Base-by-base conservation (phyloP, 139 green algal species). In the Ulvella scutata region DNA sequence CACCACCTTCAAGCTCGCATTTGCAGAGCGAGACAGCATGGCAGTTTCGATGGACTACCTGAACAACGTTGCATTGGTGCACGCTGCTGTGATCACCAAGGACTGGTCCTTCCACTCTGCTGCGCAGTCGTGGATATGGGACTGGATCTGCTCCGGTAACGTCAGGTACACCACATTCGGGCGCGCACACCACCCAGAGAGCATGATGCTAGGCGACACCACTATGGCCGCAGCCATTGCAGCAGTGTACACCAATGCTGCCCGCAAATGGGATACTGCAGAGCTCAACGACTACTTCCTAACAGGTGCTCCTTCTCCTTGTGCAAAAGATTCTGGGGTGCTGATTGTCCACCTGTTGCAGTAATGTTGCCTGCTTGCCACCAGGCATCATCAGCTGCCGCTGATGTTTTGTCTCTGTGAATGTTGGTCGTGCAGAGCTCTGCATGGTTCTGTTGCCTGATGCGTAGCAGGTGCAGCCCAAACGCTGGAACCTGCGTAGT, bases 91-190 rank as follows among this genome's bases (percentile, higher is more conserved):
- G n/a, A 67, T 67, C 51, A 67, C 51, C 0, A 67, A 67, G 20
- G 51, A 67, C 17, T 67, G 51, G 51, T 67, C 51, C 9, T 67
- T 67, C 51, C 51, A 67, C 51, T 67, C 51, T 34, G 51, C 51
- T 26, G 51, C 51, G 51, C 51, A 67, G 51, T 67, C 51, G 51
- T 67, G 51, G 51, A 67, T 67, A n/a, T 67, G 51, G 51, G 51
- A 67, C 51, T 67, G 51, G 51, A 67, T 67, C 51, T 67, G 51
- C 51, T 67, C 51, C 9, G 51, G 51, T 67, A 26, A n/a, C 17
- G 51, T 67, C 2, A n/a, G 51, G 13, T 67, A 67, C 20, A 67
- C 51, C 9, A 67, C 51, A 26, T 67, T 3, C 17, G 51, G 51
- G 7, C 51, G 51, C 33, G 51, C 51, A 26, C 51, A 67, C 17